Base-by-base conservation (phyloP, 2,329 filamentous ascomycete genomes). In the Davidsoniella eucalypti region DNA sequence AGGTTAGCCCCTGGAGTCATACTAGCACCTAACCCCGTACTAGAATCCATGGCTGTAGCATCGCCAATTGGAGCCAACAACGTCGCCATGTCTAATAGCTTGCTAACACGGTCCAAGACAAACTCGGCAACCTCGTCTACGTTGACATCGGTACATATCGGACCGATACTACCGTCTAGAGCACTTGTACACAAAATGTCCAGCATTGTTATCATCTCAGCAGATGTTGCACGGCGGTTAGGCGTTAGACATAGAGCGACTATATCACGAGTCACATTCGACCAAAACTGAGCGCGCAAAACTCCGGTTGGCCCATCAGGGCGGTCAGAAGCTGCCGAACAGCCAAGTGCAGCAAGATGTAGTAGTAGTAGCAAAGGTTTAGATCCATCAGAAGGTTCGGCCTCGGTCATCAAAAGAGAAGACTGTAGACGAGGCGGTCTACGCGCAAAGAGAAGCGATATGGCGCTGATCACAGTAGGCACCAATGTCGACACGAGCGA, bases 131-230 rank as follows among this genome's bases (percentile, higher is more conserved):
- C 62, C 39, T 68, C 59, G n/a, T 64, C 59, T 14, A 68, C 60
- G 10, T 69, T 66, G 29, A 66, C 63, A 18, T 67, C 65, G 0
- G 67, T 62, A 2, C 64, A 63, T 49, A 86, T 77, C 14, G 82
- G 76, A 0, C 85, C 84, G 46, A 90, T 77, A 1, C 76, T 80
- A 1, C 69, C 65, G 0, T 72, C 64, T 1, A 84, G 68, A 0
- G 76, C 71, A 4, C 83, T 86, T 0, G 80, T 83, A 36, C 72
- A 71, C 2, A 92, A 65, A 44, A 88, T 69, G 23, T 73, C 69
- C 7, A 88, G 65, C 67, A 81, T 81, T 25, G 72, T 68, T 1
- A 75, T 64, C 49, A 84, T 80, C 46, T 86, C 78, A 1, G 68
- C 61, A 0, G 77, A 65, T 1, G 75, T 73, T 54, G 87, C 82